Evolutionary conservation across 176 grass and related monocot species (phyloP), one percentile per base, ranked within the genome.

Genomic region (Rhynchospora pubera): DNA sequence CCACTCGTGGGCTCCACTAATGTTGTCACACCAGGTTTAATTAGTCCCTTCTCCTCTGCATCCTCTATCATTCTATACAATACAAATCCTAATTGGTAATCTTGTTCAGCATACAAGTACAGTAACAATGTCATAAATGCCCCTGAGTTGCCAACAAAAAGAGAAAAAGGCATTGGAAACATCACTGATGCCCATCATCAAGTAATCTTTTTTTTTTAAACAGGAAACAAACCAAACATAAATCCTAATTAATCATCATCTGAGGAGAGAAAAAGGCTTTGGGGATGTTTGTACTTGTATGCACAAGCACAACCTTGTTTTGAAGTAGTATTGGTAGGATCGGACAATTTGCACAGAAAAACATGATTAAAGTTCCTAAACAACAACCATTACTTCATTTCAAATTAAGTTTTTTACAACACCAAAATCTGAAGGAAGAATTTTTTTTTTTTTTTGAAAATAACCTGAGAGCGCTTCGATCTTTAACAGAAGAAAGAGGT

Each of bases 31-130:
- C 94, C 91, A 68, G 91, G 89, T 50, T 78, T 83, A 55, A 97
- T 93, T 48, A 97, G 78, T 1, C 91, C 89, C 69, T 86, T 97
- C 81, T 97, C 87, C 84, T 97, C 93, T 56, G 93, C 93, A 87
- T 93, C 91, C 76, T 93, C 93, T 83, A 97, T 89, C 93, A 97
- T 93, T 71, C 89, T 97, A 64, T 50, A 71, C 46, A 79, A 88
- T 23, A 82, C 6, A 4, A 82, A 60, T 61, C 21, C 61, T 79
- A 43, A 18, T 55, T 24, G 32, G 39, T 60, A 4, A 79, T 78
- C 46, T 53, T 78, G 47, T 78, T 51, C 73, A 51, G 56, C 11
- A 79, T 9, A 44, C 12, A 21, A 80, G 30, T 46, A 61, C 16
- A 19, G 19, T 44, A 43, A 60, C 7, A 30, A 14, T 78, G 19